Conservation (phyloP, 805 yeast genomes). For the Hanseniaspora jakobsenii region DNA sequence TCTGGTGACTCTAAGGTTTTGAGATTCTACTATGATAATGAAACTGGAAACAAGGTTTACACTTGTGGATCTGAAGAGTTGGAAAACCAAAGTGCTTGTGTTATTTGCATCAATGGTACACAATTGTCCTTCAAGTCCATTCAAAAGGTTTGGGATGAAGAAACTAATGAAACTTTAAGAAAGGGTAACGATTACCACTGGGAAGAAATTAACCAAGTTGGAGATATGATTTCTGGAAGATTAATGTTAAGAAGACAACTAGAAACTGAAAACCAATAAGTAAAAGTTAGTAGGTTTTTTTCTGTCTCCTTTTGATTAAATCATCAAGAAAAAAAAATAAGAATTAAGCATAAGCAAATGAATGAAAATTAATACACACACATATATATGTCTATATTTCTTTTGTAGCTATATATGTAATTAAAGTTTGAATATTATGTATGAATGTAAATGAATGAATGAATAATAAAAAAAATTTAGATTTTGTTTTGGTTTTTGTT, state of each 20-base stretch:
- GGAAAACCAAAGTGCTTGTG: constrained; percentile 39
- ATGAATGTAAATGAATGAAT: too few species aligned
- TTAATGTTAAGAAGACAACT: constrained; percentile 37
- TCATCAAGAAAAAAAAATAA: too few species aligned
- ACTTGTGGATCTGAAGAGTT: constrained; percentile 29
- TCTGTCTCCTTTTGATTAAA: too few species aligned
- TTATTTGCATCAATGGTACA: constrained; percentile 62
- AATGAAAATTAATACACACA: too few species aligned
- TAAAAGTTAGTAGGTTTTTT: too few species aligned
- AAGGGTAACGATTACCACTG: constrained; percentile 62
- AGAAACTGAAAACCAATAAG: constrained; percentile 18
- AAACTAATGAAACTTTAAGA: constrained; percentile 49
- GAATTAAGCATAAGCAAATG: too few species aligned
- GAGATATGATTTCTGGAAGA: constrained; percentile 66
- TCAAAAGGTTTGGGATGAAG: constrained; percentile 43
- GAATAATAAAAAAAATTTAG: too few species aligned
- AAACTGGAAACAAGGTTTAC: constrained; percentile 37
- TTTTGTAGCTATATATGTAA: too few species aligned
- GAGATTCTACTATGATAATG: constrained; percentile 36
- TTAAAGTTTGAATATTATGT: too few species aligned
- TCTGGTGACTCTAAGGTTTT: constrained; percentile 35
- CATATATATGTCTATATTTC: too few species aligned
- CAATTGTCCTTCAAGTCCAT: constrained; percentile 47
- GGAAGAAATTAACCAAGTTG: constrained; percentile 45
- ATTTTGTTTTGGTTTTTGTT: too few species aligned